Base-by-base conservation (phyloP, 2,329 filamentous ascomycete species). In the Diaporthe capsici region DNA sequence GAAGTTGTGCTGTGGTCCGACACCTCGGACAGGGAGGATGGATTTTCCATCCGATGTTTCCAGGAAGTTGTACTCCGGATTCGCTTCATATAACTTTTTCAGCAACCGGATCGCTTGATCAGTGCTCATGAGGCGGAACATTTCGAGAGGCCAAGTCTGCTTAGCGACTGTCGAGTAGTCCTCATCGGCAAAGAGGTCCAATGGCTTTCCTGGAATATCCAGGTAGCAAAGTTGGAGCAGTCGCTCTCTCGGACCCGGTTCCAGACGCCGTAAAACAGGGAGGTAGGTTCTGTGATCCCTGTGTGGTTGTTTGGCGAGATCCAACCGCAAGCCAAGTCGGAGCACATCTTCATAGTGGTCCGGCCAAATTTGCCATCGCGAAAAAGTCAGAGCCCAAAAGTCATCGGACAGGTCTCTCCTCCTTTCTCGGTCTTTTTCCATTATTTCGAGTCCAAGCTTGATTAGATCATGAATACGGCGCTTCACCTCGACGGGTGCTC, bases 151-250 rank as follows among this genome's bases (percentile, higher is more conserved):
- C 73, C 73, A 75, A 20, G 34, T 22, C 47, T 65, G 57, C 20
- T 20, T 67, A 22, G 73, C 58, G 39, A 72, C 28, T 7, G 22
- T 31, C 39, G 58, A 42, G 53, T 58, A 51, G 17, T 47, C 53
- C 3, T 72, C 47, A 9, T 42, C 67, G 13, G 57, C n/a, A 22
- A 72, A 72, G 39, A 72, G 31, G 20, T 72, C 49, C n/a, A 75
- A 5, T 12, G 57, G 58, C 15, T 49, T 31, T 7, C 67, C 22
- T 13, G 68, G 67, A 25, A 75, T 61, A 9, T 75, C 58, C 25
- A 72, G 68, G 49, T 71, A 72, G 57, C 61, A 75, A 13, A 75
- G 28, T 6, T 44, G 39, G 7, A 75, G 73, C 4, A 75, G 60
- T 4, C 73, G 39, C 25, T 61, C 28, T 17, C 68, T 49, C n/a